Conservation (phyloP, 2,329 filamentous ascomycete genomes). For the Nakataea oryzae region DNA sequence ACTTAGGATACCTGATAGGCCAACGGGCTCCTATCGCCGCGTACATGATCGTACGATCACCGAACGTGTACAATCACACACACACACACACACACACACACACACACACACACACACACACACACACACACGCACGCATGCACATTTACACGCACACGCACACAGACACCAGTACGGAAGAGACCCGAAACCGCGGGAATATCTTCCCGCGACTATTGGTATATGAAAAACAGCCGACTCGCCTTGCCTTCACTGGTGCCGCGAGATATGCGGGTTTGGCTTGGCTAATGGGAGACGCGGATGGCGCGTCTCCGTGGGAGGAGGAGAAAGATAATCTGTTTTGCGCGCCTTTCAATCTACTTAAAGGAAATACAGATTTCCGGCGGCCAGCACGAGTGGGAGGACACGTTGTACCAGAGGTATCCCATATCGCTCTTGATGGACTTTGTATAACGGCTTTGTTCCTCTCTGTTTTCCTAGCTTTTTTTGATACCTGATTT, state of each 20-base stretch:
- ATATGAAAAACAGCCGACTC: neutral
- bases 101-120: neutral
- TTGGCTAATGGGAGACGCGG: neutral
- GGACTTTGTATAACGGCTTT: constrained; percentile 2
- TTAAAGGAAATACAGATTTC: neutral
- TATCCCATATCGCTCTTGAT: neutral
- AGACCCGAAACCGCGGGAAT: neutral
- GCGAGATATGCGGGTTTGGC: neutral
- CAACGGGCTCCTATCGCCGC: neutral
- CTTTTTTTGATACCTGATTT: constrained; percentile 3
- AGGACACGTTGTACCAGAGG: neutral
- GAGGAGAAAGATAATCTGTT: neutral
- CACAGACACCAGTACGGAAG: neutral
- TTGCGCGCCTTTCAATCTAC: neutral
- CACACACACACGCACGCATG: too few species aligned
- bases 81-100: neutral
- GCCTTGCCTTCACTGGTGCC: neutral
- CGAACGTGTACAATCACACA: neutral
- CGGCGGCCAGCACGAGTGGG: neutral
- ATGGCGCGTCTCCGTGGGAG: neutral
- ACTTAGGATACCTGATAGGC: neutral
- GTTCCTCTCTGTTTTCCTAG: constrained; percentile 1
- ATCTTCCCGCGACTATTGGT: neutral
- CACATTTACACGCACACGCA: neutral
- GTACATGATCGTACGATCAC: neutral